Conservation (phyloP, 257 asterid species). For the Ocimum tenuiflorum region DNA sequence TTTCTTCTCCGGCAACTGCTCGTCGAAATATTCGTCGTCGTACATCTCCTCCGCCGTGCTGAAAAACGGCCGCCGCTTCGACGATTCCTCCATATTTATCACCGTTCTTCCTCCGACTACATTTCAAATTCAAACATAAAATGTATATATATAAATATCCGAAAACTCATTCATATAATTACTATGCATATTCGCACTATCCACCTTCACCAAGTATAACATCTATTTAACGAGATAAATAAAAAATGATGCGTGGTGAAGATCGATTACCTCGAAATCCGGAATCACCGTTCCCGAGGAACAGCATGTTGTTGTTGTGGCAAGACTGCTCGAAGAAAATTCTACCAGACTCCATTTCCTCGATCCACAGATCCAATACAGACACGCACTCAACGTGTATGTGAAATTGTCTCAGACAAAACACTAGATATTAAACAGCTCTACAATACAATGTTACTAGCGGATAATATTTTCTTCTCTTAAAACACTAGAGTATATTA, state of each 20-base stretch:
- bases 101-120: constrained; percentile 49
- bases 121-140: neutral
- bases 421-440: constrained; percentile 5
- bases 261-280: constrained; percentile 54
- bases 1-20: constrained; percentile 90
- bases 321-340: constrained; percentile 66
- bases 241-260: neutral
- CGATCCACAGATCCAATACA: constrained; percentile 17
- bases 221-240: neutral
- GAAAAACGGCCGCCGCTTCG: constrained; percentile 73
- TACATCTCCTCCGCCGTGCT: constrained; percentile 64
- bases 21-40: constrained; percentile 88
- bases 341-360: constrained; percentile 67
- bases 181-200: too few species aligned
- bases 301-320: constrained; percentile 66
- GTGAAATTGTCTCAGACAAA: constrained; percentile 20
- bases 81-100: constrained; percentile 65
- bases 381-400: constrained; percentile 19
- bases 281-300: constrained; percentile 56
- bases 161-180: neutral
- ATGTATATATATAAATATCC: neutral
- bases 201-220: too few species aligned
- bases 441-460: constrained; percentile 15
- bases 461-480: neutral
- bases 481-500: constrained; percentile 19